A percentile compares a stretch with the other conserved stretches of the same genome.
Evolutionary conservation across 2,329 filamentous ascomycete species (phyloP).

Genomic region (Pyrenophora graminea): DNA sequence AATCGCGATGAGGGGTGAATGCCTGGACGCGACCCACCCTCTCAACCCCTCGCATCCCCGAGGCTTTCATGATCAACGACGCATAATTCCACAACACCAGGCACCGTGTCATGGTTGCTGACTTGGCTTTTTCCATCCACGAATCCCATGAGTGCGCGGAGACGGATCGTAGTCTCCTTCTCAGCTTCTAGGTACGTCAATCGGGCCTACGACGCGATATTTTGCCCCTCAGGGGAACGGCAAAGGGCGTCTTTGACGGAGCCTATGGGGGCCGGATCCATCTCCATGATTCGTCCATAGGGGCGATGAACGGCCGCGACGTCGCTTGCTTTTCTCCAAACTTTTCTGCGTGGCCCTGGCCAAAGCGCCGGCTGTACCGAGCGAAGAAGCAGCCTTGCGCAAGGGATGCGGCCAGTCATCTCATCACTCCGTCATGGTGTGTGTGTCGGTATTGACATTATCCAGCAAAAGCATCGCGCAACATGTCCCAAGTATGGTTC

Average conservation of each 20-base stretch:
- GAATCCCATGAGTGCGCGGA: conserved; percentile 21
- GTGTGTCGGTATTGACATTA: conserved; percentile 1
- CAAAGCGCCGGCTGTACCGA: conserved; percentile 30
- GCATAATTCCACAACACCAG: conserved; percentile 17
- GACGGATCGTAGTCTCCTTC: conserved; percentile 19
- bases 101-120: conserved; percentile 14
- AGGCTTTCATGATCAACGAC: conserved; percentile 18
- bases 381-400: conserved; percentile 27
- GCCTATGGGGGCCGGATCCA: conserved; percentile 15
- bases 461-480: not conserved
- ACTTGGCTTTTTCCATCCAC: conserved; percentile 5
- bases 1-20: conserved; percentile 15
- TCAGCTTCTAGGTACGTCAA: conserved; percentile 9
- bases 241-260: conserved; percentile 25
- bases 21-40: conserved; percentile 9
- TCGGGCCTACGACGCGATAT: conserved; percentile 26
- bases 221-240: conserved; percentile 34
- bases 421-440: conserved; percentile 14
- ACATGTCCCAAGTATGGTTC: not conserved
- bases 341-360: conserved; percentile 27
- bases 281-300: conserved; percentile 31
- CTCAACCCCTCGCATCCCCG: conserved; percentile 3
- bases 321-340: conserved; percentile 27
- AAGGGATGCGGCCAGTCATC: conserved; percentile 24
- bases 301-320: conserved; percentile 28